Percentiles rank a stretch among this genome's conserved stretches.
Evolutionary conservation across 331 rosid species (phyloP).

Genomic region (Acacia pycnantha): DNA sequence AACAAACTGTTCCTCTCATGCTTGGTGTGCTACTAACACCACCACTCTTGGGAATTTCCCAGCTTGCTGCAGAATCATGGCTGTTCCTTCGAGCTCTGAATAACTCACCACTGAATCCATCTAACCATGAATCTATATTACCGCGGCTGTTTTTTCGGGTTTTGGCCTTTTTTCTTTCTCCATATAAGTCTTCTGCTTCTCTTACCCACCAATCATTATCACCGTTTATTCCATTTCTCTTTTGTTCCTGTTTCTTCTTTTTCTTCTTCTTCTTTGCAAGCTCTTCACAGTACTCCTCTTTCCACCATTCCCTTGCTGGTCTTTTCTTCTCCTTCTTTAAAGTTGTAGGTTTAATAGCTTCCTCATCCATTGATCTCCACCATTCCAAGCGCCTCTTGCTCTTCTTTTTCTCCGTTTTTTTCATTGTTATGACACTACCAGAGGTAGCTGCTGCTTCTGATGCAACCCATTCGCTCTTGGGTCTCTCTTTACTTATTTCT

Average conservation of each 20-base stretch:
- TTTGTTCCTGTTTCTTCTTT: slow-evolving; percentile 75
- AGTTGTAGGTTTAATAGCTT: slow-evolving; percentile 31
- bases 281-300: slow-evolving; percentile 81
- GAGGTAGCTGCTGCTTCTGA: slow-evolving; percentile 31
- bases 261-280: slow-evolving; percentile 49
- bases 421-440: not conserved
- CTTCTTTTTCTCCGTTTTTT: slow-evolving; percentile 46
- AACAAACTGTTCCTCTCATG: slow-evolving; percentile 94
- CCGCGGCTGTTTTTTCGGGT: slow-evolving; percentile 54
- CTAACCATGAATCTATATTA: slow-evolving; percentile 81
- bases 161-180: slow-evolving; percentile 37
- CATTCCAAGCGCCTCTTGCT: slow-evolving; percentile 68
- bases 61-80: slow-evolving; percentile 62
- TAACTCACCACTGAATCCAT: slow-evolving; percentile 71
- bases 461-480: slow-evolving; percentile 39
- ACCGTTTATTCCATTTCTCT: slow-evolving; percentile 38
- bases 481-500: slow-evolving; percentile 63
- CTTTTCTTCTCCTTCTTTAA: slow-evolving; percentile 53
- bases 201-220: slow-evolving; percentile 52
- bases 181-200: slow-evolving; percentile 25
- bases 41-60: slow-evolving; percentile 88
- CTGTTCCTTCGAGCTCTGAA: slow-evolving; percentile 59
- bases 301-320: slow-evolving; percentile 96
- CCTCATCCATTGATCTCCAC: slow-evolving; percentile 93
- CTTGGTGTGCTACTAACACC: slow-evolving; percentile 95